These are phyloP conservation scores for Pelargonium myrrhifolium DNA, from an alignment of 441 rosid species.

Conservation along the genomic window DNA sequence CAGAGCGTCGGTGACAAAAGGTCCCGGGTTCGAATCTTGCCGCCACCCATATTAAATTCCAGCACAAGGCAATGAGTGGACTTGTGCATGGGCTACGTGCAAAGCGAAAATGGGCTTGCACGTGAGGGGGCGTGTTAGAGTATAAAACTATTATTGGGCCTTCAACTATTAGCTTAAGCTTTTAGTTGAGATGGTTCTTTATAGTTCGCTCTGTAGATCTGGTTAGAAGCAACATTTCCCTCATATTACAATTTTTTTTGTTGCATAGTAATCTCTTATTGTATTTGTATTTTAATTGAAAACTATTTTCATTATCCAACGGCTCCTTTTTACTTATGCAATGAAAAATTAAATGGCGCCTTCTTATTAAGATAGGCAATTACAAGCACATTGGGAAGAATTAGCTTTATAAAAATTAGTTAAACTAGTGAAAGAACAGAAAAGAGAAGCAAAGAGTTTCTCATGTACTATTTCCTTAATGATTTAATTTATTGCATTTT, in stretches of 20 bases:
- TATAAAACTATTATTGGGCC: too few species aligned
- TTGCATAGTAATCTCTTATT: not conserved
- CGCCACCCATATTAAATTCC: too few species aligned
- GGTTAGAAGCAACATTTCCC: not conserved
- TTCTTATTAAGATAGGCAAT: not conserved
- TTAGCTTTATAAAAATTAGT: not conserved
- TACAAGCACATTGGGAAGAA: not conserved
- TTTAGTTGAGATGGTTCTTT: too few species aligned
- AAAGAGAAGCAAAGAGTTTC: not conserved
- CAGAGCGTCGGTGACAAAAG: too few species aligned
- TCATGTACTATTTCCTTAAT: not conserved
- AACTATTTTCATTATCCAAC: not conserved
- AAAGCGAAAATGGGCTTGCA: too few species aligned
- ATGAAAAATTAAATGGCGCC: not conserved
- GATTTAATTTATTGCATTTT: not conserved
- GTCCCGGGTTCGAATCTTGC: too few species aligned
- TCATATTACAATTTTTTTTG: not conserved
- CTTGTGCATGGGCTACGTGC: too few species aligned
- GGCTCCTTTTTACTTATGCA: not conserved
- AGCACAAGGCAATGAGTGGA: too few species aligned
- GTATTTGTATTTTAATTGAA: not conserved
- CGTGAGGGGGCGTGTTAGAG: too few species aligned
- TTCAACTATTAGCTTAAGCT: too few species aligned
- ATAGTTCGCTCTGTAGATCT: constrained; percentile 7
- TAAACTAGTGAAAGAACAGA: not conserved